Evolutionary conservation across 2,329 filamentous ascomycete species (phyloP), one percentile per base, ranked within the genome.

Genomic region (Tolypocladium capitatum): DNA sequence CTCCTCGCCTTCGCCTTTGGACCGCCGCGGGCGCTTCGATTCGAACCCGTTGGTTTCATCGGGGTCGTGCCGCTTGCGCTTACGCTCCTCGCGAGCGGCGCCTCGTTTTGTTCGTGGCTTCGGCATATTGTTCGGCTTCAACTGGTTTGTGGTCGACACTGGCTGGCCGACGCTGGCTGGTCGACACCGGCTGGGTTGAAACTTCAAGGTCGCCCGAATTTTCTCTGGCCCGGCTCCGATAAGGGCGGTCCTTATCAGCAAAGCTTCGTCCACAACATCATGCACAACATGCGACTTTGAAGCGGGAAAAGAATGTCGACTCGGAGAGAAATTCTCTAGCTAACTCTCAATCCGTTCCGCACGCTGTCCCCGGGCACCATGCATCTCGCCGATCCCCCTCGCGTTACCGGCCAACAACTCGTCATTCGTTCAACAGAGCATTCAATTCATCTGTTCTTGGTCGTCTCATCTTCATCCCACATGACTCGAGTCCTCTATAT

Each of bases 31-130:
- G 49, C 62, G 57, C 56, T 60, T 64, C 4, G 51, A 32, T 20
- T 56, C 56, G 33, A 9, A 27, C 34, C 59, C 45, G 33, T 33
- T 49, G 13, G 52, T 49, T 10, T 55, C 50, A 1, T 55, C 53
- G 20, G 57, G 59, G 6, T 66, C 64, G 20, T 55, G 56, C 47
- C 58, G 58, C 55, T 69, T 70, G 52, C 66, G 60, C 57, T 70
- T 69, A 44, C 63, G 63, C 56, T 69, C 66, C 30, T 70, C 63
- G 54, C 66, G 67, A 20, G 57, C 53, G 27, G 52, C 58, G 45
- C 64, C 63, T 52, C 68, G 60, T 56, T 70, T 71, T 18, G 68
- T 69, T 51, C 68, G 63, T 43, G 67, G 68, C 55, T 71, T 70
- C 13, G 66, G 67, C 69, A 70, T 72, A 46, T 49, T 62, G 51